Evolutionary conservation across 805 yeast genomes (phyloP), one percentile per base, ranked within the genome.

Genomic region (Teunomyces aglyptinius): DNA sequence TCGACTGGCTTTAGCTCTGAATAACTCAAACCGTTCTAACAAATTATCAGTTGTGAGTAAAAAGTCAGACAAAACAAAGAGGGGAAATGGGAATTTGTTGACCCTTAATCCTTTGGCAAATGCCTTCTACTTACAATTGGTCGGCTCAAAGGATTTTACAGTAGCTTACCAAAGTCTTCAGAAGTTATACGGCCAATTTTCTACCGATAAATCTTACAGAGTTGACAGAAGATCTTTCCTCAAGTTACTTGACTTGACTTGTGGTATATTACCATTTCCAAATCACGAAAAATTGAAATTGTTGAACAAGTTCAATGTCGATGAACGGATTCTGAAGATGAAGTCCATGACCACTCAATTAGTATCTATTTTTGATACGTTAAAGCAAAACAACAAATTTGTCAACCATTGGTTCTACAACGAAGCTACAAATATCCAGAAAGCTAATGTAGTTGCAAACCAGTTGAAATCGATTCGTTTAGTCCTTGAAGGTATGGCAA

Each of bases 71-170:
- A 39, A 27, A 11, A 6, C 33, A 18, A 26, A 39, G 31, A 34
- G 34, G 6, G 49, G 47, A 6, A 43, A 33, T 1, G 56, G 56
- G 3, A 65, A 68, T 46, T 63, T 83, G 11, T 58, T 81, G 18
- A 67, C 78, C 2, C 63, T 84, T 16, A 75, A 84, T 8, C 90
- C 90, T 0, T 61, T 84, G 44, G 80, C 86, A 0, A 77, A 77
- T 50, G 74, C 83, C 0, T 63, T 84, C n/a, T 77, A 72, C 51
- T 58, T 78, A 39, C 87, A 82, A 57, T 66, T 84, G 44, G 72
- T 73, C 2, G 75, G 74, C 1, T 71, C 76, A 33, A 70, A 67
- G 31, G 78, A 73, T 44, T 78, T 77, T 48, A 64, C 68, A 15
- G 67, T 65, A 33, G 77, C 82, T 0, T 76, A 77, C 59, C 48